A percentile compares a stretch with the other conserved stretches of the same genome.
phyloP scores from a whole-genome alignment of 768 basidiomycete species.

The Bullera alba region DNA sequence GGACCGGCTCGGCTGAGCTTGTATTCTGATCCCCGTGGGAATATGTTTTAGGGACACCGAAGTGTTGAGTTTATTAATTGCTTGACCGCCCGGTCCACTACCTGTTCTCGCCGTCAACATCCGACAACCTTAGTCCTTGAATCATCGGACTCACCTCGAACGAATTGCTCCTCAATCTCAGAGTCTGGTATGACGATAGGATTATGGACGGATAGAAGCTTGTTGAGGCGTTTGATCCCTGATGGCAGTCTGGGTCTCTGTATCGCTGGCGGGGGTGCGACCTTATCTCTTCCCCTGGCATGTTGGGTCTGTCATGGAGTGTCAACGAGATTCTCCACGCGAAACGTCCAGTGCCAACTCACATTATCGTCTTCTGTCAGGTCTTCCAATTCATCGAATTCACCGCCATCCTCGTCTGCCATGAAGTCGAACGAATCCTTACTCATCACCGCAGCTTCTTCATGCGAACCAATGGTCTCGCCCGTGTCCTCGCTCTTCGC shows the following conservation, averaged over 20 bases:
- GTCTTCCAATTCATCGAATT: background rate
- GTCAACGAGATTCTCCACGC: background rate
- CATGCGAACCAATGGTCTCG: no score
- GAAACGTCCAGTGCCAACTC: background rate
- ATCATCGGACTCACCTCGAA: conserved; percentile 57
- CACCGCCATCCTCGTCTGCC: background rate
- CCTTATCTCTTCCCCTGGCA: background rate
- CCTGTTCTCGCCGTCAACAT: conserved; percentile 55
- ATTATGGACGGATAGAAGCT: conserved; percentile 21
- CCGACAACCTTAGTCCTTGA: conserved; percentile 48
- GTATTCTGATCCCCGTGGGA: conserved; percentile 77
- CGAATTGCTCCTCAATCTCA: conserved; percentile 80
- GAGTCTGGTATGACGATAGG: conserved; percentile 65
- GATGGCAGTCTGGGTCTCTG: conserved; percentile 24
- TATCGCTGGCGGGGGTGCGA: background rate
- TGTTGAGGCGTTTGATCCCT: conserved; percentile 42
- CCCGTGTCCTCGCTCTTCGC: no score
- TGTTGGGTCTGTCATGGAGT: background rate
- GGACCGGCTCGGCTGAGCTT: conserved; percentile 83
- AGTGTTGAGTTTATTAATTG: conserved; percentile 85
- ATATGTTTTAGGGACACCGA: conserved; percentile 76
- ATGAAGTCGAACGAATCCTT: background rate
- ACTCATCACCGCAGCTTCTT: no score
- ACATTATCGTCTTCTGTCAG: background rate
- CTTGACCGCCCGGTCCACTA: conserved; percentile 91